These are phyloP conservation scores for Russula griseocarnosa DNA, from an alignment of 768 basidiomycete species.

Conservation along the genomic window DNA sequence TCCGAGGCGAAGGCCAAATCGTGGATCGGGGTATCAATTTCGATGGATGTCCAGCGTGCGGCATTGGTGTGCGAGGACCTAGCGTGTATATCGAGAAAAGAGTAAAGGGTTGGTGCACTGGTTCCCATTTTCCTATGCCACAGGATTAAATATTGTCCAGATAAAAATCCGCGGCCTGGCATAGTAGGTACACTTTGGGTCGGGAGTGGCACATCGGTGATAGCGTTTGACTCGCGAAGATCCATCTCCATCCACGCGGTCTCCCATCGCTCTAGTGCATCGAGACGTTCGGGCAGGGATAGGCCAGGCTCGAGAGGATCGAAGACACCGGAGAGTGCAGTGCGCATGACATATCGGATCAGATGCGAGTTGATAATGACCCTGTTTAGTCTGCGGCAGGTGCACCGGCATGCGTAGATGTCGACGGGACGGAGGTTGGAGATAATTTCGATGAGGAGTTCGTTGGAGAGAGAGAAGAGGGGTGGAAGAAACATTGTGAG, in stretches of 20 bases:
- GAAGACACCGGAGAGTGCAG: conserved; percentile 16
- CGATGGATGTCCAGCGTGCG: conserved; percentile 10
- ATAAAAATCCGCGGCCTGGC: background rate
- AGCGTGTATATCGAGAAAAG: conserved; percentile 11
- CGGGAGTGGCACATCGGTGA: background rate
- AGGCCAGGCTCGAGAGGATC: conserved; percentile 15
- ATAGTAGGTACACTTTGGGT: background rate
- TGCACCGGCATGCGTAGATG: background rate
- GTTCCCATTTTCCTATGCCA: background rate
- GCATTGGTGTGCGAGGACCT: background rate
- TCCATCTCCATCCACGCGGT: conserved; percentile 1
- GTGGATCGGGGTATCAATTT: conserved; percentile 6
- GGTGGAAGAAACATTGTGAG: conserved; percentile 5
- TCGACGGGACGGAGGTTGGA: conserved; percentile 5
- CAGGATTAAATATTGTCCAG: conserved; percentile 4
- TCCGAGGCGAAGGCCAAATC: conserved; percentile 20
- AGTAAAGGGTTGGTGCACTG: background rate
- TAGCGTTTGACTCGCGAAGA: background rate
- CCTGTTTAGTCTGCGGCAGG: conserved; percentile 5
- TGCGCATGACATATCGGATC: conserved; percentile 12
- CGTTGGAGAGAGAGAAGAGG: conserved; percentile 17
- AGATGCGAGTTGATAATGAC: background rate
- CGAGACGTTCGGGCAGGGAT: conserved; percentile 11
- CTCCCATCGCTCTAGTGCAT: conserved; percentile 9
- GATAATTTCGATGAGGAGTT: conserved; percentile 12